Evolutionary conservation across 768 basidiomycete genomes (phyloP), one percentile per base, ranked within the genome.

Genomic region (Amanita exitialis): DNA sequence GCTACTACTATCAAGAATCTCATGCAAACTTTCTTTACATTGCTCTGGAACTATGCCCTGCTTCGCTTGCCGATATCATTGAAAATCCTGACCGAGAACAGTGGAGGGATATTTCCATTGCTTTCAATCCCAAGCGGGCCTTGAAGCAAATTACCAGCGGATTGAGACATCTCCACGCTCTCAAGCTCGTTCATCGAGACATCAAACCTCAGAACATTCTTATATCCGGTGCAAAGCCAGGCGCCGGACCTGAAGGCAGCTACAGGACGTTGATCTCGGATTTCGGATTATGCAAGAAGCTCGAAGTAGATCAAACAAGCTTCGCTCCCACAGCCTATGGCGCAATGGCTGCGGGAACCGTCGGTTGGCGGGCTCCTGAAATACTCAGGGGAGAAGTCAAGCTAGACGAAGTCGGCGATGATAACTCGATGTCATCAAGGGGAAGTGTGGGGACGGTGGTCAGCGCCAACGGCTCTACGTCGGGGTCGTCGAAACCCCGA

Each of bases 161-260:
- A 13, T 66, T 99, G 55, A 76, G 84, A 48, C 93, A 98, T 66
- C 73, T 99, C 8, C 94, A 98, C 63, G 86, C 80, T 6, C 79
- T 98, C 59, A 96, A 95, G 67, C 86, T 98, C 52, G 82, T 97
- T n/a, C 95, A 98, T 69, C 81, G 95, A 28, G 95, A 98, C 64
- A 96, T 99, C 67, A 99, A 99, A 61, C 95, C 95, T 4, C 95
- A 94, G 65, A 99, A 99, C 61, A 97, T 99, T 50, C 78, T 99
- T 12, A 76, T 98, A 9, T 90, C 90, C 12, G 71, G 71, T 12
- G 78, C 79, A 2, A 86, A 85, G 59, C 78, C 68, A 67, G 54
- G 68, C 61, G 60, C 69, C 62, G 58, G 66, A 64, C 57, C 59
- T 51, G 57, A 59, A 50, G 53, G 56, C n/a, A 43, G 77, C 64